phyloP scores from a whole-genome alignment of 202 grass and related monocot genomes.

The Digitaria exilis region DNA sequence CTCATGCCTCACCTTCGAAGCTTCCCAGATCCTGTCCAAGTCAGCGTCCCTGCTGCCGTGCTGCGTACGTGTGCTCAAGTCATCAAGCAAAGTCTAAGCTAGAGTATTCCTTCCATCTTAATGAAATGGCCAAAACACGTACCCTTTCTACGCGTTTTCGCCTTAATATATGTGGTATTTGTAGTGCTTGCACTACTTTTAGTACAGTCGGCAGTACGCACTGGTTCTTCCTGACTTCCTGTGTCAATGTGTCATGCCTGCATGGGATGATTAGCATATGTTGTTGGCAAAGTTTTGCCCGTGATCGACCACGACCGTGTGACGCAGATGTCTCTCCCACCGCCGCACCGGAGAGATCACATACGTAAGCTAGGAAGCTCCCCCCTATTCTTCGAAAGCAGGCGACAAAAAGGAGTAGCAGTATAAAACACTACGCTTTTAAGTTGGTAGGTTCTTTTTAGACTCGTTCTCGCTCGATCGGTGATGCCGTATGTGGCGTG shows the following conservation, averaged over 20 bases:
- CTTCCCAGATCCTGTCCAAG: conserved; percentile 8
- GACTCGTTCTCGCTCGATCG: background rate
- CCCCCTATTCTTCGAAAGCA: background rate
- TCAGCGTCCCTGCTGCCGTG: background rate
- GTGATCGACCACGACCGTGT: background rate
- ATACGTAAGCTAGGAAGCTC: background rate
- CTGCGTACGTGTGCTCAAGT: background rate
- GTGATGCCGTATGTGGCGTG: background rate
- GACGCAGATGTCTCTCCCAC: conserved; percentile 20
- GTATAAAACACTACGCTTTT: background rate
- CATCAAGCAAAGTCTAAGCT: too few relatives aligned
- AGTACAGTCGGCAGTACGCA: background rate
- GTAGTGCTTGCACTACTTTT: background rate
- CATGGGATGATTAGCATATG: background rate
- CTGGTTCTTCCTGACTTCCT: too few relatives aligned
- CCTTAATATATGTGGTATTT: background rate
- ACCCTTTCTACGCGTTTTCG: background rate
- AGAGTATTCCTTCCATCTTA: background rate
- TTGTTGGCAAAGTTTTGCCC: background rate
- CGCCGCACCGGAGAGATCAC: background rate
- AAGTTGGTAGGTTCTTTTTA: background rate
- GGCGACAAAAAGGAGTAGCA: background rate
- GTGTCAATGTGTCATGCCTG: background rate
- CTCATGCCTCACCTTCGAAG: conserved; percentile 3
- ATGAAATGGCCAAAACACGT: background rate